These are phyloP conservation scores for Termitomyces sp. DNA, from an alignment of 768 basidiomycete species.

Conservation along the genomic window DNA sequence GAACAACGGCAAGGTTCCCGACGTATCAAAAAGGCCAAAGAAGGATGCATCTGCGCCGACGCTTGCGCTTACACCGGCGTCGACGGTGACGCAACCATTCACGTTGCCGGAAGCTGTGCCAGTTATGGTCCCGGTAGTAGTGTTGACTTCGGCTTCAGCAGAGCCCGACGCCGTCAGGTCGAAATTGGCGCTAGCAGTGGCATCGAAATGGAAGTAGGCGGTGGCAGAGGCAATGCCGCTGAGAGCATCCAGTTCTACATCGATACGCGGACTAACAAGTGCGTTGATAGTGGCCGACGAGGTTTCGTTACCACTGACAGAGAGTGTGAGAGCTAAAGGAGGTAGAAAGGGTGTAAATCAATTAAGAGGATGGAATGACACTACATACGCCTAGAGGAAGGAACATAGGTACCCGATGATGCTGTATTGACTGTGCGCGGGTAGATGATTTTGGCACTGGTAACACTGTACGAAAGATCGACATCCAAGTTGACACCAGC, in stretches of 20 bases:
- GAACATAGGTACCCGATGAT: no score
- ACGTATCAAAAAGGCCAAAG: not conserved
- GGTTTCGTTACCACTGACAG: no score
- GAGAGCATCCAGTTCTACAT: constrained; percentile 30
- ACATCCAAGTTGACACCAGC: no score
- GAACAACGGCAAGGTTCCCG: not conserved
- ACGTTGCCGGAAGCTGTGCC: not conserved
- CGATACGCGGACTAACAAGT: constrained; percentile 27
- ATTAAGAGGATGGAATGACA: no score
- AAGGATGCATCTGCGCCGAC: not conserved
- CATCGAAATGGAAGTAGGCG: constrained; percentile 26
- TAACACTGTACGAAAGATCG: no score
- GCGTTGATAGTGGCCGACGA: not conserved
- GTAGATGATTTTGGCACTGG: no score
- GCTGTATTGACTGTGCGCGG: no score
- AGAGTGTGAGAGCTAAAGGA: no score
- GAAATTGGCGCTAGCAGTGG: constrained; percentile 3
- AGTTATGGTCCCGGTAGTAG: not conserved
- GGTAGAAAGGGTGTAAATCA: no score
- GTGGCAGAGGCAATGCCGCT: constrained; percentile 23
- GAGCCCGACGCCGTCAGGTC: not conserved
- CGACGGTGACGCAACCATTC: not conserved
- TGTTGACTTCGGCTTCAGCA: not conserved
- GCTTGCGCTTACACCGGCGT: not conserved
- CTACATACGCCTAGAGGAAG: no score